Evolutionary conservation across 345 rosid species (phyloP), one percentile per base, ranked within the genome.

Genomic region (Dipteronia sinensis): DNA sequence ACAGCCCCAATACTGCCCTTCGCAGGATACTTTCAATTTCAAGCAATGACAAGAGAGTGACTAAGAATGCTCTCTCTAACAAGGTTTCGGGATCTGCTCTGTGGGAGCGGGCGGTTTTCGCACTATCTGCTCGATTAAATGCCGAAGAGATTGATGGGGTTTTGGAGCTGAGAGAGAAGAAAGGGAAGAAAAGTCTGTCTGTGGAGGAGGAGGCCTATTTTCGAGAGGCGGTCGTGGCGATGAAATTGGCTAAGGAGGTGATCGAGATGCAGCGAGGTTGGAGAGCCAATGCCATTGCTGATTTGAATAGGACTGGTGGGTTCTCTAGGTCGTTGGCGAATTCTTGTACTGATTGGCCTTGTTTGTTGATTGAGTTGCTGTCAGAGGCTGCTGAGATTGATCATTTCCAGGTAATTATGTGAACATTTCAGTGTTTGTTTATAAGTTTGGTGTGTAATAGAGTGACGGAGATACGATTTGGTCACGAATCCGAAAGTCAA

Each of bases 321-420:
- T 92, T 90, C 83, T 96, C 99, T 1, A 90, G 92, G 88, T 85
- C 98, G 1, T 81, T 94, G 67, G 98, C 98, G 0, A 85, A 96
- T 89, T 92, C 98, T 0, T 89, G 87, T 77, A 89, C 98, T 55
- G 97, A 94, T 67, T 96, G 98, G 99, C 99, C 98, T 31, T 88
- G 88, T 81, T 82, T 96, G 84, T 77, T 96, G 89, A 83, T 96
- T n/a, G 99, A 96, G 74, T 81, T 96, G 89, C 76, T 94, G 83
- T 94, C 99, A 49, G 88, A 92, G 77, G 93, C 98, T 80, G 98
- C 99, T 27, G 98, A 96, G 83, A 85, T 84, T 79, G 93, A 86
- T 82, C 88, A 88, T 74, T 96, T 94, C 78, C 98, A 92, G 99
- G 98, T 92, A 83, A 68, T 55, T 76, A 46, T 65, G 53, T 31